Percentiles rank a stretch among this genome's conserved stretches.
phyloP scores from a whole-genome alignment of 2,329 filamentous ascomycete species.

The Colletotrichum sansevieriae region DNA sequence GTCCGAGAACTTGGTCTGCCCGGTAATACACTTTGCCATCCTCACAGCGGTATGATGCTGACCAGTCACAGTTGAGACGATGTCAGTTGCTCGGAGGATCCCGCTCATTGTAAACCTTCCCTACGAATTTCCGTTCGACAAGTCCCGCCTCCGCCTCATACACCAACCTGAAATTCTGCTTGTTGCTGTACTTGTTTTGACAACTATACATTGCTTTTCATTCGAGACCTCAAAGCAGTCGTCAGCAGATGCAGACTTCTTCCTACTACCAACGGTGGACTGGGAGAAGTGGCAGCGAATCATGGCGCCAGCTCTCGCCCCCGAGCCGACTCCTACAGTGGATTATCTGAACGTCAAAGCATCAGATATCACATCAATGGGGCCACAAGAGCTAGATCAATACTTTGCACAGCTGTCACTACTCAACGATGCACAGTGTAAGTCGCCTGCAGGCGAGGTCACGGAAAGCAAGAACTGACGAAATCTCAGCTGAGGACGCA shows the following conservation, averaged over 20 bases:
- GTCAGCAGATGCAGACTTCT: slow-evolving; percentile 59
- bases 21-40: slow-evolving; percentile 59
- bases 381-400: slow-evolving; percentile 69
- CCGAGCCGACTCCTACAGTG: slow-evolving; percentile 43
- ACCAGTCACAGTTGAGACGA: slow-evolving; percentile 42
- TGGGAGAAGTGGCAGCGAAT: slow-evolving; percentile 78
- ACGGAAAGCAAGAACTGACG: slow-evolving; percentile 13
- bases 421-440: slow-evolving; percentile 51
- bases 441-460: slow-evolving; percentile 48
- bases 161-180: slow-evolving; percentile 82
- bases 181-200: slow-evolving; percentile 77
- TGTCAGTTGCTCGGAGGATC: slow-evolving; percentile 68
- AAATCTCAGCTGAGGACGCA: slow-evolving; percentile 26
- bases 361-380: slow-evolving; percentile 73
- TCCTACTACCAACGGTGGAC: slow-evolving; percentile 66
- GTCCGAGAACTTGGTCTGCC: slow-evolving; percentile 81
- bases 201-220: slow-evolving; percentile 84
- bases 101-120: slow-evolving; percentile 63
- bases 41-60: background rate
- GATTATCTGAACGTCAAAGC: slow-evolving; percentile 70
- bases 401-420: slow-evolving; percentile 67
- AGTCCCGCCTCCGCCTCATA: slow-evolving; percentile 60
- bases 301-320: slow-evolving; percentile 52
- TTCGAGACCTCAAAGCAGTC: slow-evolving; percentile 70
- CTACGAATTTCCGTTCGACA: slow-evolving; percentile 69